Evolutionary conservation across 2,329 filamentous ascomycete genomes (phyloP).

Genomic region (Colletotrichum sp.): DNA sequence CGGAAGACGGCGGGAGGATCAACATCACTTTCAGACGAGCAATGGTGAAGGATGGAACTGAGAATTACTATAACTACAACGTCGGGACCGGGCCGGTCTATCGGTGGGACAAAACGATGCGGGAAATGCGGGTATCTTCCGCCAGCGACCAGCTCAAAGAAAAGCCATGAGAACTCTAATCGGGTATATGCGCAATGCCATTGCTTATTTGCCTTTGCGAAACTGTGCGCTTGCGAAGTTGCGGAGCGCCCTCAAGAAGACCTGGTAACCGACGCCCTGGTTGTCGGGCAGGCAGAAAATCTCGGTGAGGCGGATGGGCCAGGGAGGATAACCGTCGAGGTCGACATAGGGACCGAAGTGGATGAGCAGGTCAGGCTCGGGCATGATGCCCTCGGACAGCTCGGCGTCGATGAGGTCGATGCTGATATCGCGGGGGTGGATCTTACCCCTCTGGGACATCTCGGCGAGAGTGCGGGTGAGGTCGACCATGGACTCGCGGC

Average conservation of each 20-base stretch:
- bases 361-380: constrained; percentile 88
- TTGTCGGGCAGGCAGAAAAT: constrained; percentile 84
- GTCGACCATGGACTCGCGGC: constrained; percentile 92
- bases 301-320: constrained; percentile 94
- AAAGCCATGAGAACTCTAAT: constrained; percentile 2
- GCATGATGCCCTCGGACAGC: constrained; percentile 78
- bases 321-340: constrained; percentile 91
- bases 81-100: constrained; percentile 73
- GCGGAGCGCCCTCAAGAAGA: constrained; percentile 85
- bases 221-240: constrained; percentile 89
- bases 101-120: constrained; percentile 64
- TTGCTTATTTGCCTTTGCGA: constrained; percentile 71
- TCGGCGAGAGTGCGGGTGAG: constrained; percentile 92
- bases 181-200: constrained; percentile 8
- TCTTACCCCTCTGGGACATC: constrained; percentile 90
- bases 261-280: constrained; percentile 88
- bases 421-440: constrained; percentile 82
- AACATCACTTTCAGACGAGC: constrained; percentile 82
- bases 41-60: constrained; percentile 73
- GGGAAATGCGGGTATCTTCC: constrained; percentile 51
- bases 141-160: constrained; percentile 26
- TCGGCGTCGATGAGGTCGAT: constrained; percentile 89
- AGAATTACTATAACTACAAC: constrained; percentile 88
- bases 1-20: constrained; percentile 67
- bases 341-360: constrained; percentile 85